Conservation (phyloP, 495 filamentous ascomycete species). For the Xylaria telfairii region DNA sequence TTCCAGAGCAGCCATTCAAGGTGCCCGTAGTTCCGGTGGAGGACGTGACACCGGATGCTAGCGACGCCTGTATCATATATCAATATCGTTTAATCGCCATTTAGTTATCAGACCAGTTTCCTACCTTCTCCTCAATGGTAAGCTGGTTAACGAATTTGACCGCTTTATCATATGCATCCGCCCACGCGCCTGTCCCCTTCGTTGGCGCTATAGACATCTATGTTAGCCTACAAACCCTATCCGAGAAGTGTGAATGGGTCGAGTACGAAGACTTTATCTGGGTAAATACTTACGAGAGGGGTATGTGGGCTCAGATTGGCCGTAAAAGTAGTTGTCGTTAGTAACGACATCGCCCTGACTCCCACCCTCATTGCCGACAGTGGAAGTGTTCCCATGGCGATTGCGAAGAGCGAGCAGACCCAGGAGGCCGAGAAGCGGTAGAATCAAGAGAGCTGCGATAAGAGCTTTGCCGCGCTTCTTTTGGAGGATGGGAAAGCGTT, state of each 20-base stretch:
- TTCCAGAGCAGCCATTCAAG: conserved; percentile 50
- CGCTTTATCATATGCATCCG: conserved; percentile 76
- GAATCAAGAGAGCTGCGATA: conserved; percentile 38
- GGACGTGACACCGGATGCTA: conserved; percentile 49
- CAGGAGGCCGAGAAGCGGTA: conserved; percentile 41
- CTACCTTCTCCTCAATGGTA: conserved; percentile 86
- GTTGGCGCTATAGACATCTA: conserved; percentile 55
- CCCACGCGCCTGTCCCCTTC: conserved; percentile 63
- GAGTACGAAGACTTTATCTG: not conserved
- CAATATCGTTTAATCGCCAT: not conserved
- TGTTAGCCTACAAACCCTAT: not conserved
- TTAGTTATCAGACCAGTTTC: conserved; percentile 29
- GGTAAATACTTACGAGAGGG: conserved; percentile 68
- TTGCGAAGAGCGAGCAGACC: conserved; percentile 39
- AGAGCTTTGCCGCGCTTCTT: conserved; percentile 46
- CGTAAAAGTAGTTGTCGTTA: conserved; percentile 58
- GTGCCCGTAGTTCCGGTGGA: conserved; percentile 40
- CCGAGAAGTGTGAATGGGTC: not conserved
- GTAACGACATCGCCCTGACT: conserved; percentile 37
- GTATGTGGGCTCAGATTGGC: conserved; percentile 77
- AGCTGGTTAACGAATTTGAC: conserved; percentile 78
- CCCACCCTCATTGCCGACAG: conserved; percentile 28
- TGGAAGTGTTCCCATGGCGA: conserved; percentile 12
- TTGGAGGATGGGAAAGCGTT: conserved; percentile 47
- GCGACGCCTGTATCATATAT: conserved; percentile 40